phyloP scores from a whole-genome alignment of 768 basidiomycete genomes.

The Russula olivacea region DNA sequence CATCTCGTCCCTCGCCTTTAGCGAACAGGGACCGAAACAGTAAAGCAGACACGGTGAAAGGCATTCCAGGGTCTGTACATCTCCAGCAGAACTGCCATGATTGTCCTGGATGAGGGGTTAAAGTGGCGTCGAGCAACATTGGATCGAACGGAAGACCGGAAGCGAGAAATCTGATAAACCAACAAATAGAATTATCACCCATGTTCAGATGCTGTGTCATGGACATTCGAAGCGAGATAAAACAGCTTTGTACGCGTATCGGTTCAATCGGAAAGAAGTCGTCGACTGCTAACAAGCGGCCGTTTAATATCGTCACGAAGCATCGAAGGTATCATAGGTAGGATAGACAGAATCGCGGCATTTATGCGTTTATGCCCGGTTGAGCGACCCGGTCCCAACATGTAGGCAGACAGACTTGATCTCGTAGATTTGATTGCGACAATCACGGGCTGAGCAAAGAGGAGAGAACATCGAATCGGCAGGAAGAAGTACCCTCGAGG shows the following conservation, averaged over 20 bases:
- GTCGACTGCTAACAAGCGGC: not conserved
- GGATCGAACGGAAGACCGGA: constrained; percentile 6
- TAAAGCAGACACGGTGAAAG: not conserved
- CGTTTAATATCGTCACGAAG: not conserved
- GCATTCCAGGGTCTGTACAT: not conserved
- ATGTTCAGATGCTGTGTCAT: not conserved
- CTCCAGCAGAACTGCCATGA: not conserved
- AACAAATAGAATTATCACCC: not conserved
- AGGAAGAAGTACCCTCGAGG: not conserved
- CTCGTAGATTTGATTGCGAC: not conserved
- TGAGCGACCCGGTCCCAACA: not conserved
- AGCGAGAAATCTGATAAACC: not conserved
- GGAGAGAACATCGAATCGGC: not conserved
- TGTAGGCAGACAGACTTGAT: not conserved
- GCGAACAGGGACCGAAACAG: not conserved
- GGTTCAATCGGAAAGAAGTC: not conserved
- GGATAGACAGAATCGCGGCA: not conserved
- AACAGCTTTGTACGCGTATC: not conserved
- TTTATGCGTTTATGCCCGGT: not conserved
- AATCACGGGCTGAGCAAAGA: not conserved
- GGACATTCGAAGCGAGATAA: not conserved
- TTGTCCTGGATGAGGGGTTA: not conserved
- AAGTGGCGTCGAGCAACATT: not conserved
- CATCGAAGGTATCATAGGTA: not conserved
- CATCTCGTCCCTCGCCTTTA: not conserved